Evolutionary conservation across 2,329 filamentous ascomycete species (phyloP).

Genomic region (Xylaria sp.): DNA sequence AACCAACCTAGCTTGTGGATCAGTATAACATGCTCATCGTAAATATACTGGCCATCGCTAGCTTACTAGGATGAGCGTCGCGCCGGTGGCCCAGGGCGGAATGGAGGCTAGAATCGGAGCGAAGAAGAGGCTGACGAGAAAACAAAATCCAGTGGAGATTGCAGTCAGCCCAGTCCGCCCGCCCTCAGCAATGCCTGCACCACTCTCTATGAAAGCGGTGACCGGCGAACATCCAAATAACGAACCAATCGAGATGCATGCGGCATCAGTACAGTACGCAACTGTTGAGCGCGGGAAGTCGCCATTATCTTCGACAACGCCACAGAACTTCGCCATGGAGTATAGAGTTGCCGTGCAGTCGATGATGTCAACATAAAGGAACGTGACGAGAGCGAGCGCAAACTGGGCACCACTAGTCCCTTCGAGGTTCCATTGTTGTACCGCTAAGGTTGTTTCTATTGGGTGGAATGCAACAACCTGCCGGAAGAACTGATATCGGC

Average conservation of each 20-base stretch:
- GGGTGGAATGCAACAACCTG: conserved; percentile 74
- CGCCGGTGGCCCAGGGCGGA: conserved; percentile 78
- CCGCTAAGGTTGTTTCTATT: conserved; percentile 65
- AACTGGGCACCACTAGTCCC: conserved; percentile 65
- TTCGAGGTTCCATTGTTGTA: conserved; percentile 69
- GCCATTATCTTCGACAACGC: conserved; percentile 68
- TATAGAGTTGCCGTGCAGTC: conserved; percentile 79
- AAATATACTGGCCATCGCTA: background rate
- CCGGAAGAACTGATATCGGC: conserved; percentile 73
- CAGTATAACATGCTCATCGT: background rate
- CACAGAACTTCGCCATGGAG: conserved; percentile 80
- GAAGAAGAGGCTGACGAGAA: conserved; percentile 75
- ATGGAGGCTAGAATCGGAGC: conserved; percentile 79
- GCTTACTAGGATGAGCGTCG: conserved; percentile 70
- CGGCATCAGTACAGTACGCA: conserved; percentile 75
- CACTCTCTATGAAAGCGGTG: conserved; percentile 77
- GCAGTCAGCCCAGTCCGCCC: conserved; percentile 75
- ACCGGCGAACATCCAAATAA: conserved; percentile 73
- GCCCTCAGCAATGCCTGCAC: conserved; percentile 76
- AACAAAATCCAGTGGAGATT: conserved; percentile 71
- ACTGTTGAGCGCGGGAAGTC: conserved; percentile 86
- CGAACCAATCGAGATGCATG: conserved; percentile 73
- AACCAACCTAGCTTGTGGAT: conserved; percentile 61
- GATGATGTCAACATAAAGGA: conserved; percentile 80
- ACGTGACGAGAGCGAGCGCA: conserved; percentile 74